Base-by-base conservation (phyloP, 1,139 yeast species). In the Pichia sp. region DNA sequence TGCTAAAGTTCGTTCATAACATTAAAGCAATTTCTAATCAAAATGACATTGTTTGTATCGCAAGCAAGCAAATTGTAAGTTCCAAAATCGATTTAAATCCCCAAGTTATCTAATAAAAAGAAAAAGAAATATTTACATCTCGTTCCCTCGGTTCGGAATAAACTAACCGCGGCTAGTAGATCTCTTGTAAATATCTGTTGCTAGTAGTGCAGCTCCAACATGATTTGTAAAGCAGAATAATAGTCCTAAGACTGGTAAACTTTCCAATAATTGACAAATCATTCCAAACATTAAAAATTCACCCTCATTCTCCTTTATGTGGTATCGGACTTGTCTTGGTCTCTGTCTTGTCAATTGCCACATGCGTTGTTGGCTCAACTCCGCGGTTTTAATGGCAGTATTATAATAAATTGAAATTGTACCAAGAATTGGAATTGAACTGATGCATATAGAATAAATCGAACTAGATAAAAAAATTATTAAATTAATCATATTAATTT, bases 171-270 rank as follows among this genome's bases (percentile, higher is more conserved):
- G 16, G 34, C 23, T 29, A 20, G 30, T 11, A 4, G 3, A 16
- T 30, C 39, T 27, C 11, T 37, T 38, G 29, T 32, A 27, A 11
- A 8, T 35, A 25, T 41, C 50, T 4, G 41, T 43, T 5, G 52
- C 49, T 25, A 43, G 25, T 6, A 50, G 64, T 1, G 92, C 89
- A 10, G 84, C 86, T 2, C 87, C 92, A 16, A 80, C 67, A 23
- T 78, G 76, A 57, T 82, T 78, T 11, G 92, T 80, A 56, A 82
- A 82, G 55, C 74, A 68, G 58, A 84, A 82, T 40, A 81, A 67
- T 2, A 53, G 37, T 6, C 82, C 66, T 11, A 82, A 76, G 11
- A 82, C 47, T 0, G 94, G 94, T 9, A 81, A 63, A 41, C 74
- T 61, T 55, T 82, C 90, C 25, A 84, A 63, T 2, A 75, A 51